These are phyloP conservation scores for Zalaria sp. DNA, from an alignment of 2,329 filamentous ascomycete genomes.

Conservation along the genomic window DNA sequence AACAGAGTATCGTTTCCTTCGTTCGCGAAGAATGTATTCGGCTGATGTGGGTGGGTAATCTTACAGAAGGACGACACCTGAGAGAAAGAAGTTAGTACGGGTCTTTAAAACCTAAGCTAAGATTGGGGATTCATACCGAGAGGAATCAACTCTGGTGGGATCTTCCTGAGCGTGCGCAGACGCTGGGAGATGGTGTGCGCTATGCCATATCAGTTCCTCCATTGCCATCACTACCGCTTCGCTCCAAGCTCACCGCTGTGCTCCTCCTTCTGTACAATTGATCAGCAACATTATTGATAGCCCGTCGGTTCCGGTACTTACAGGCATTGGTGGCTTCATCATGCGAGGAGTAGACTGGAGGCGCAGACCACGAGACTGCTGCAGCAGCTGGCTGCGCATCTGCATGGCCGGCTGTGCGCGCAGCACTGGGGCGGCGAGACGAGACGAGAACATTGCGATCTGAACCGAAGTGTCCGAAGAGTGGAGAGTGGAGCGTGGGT, in stretches of 20 bases:
- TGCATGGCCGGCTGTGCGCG: slow-evolving; percentile 13
- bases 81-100: slow-evolving; percentile 4
- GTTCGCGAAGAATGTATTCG: too few species aligned
- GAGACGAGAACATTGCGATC: too few species aligned
- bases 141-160: slow-evolving; percentile 87
- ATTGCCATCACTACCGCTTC: background rate
- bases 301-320: slow-evolving; percentile 8
- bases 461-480: background rate
- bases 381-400: slow-evolving; percentile 7
- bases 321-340: slow-evolving; percentile 18
- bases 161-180: slow-evolving; percentile 73
- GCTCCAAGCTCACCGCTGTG: slow-evolving; percentile 42
- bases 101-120: background rate
- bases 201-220: slow-evolving; percentile 24
- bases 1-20: too few species aligned
- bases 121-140: slow-evolving; percentile 52
- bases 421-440: slow-evolving; percentile 22
- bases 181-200: slow-evolving; percentile 96
- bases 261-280: slow-evolving; percentile 42
- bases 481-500: slow-evolving; percentile 8
- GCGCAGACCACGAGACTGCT: slow-evolving; percentile 18
- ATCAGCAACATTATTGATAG: background rate
- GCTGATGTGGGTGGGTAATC: slow-evolving; percentile 16
- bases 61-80: slow-evolving; percentile 77
- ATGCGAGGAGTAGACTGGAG: slow-evolving; percentile 12